Evolutionary conservation across 1,284 basidiomycete genomes (phyloP), one percentile per base, ranked within the genome.

Genomic region (Paramarasmius palmivorus): DNA sequence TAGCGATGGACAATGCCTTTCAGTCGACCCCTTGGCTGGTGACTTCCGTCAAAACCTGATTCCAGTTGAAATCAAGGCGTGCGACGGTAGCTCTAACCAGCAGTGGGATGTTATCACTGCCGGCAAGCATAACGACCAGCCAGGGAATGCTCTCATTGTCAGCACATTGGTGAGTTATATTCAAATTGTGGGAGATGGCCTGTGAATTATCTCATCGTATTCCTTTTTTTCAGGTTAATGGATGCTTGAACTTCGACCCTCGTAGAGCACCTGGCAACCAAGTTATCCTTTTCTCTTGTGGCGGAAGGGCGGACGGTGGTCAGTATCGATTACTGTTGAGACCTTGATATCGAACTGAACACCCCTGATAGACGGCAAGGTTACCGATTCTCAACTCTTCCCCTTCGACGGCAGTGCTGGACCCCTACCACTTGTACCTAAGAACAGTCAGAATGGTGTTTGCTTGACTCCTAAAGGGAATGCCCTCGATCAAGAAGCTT

Each of bases 11-110:
- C 51, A 57, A 29, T 62, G 60, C 36, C 55, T 58, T 15, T 55
- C 56, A 6, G 61, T 65, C 17, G 54, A 58, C 41, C 40, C 61
- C 3, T 38, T 50, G 26, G 50, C 59, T 4, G 63, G 63, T 7
- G 63, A 65, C 40, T 65, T 63, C 54, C 59, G 63, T 46, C 56
- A 60, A 35, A 65, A 65, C 29, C 55, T 65, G 5, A 59, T 56
- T 10, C 63, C 63, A 5, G 56, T 65, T 2, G 40, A 47, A 8
- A 41, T 50, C 3, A 54, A 35, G 14, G 42, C 57, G 10, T 65
- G 63, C 46, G 42, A 62, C 46, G 61, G 61, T 14, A 60, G 56
- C 42, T 57, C 57, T 9, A 49, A 45, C 2, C 63, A 64, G 54
- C 52, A 57, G 35, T 64, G 38, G 22, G 63, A 64, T 25, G 57